These are phyloP conservation scores for Hymenochaete sp. DNA, from an alignment of 1,284 basidiomycete genomes.

Conservation along the genomic window DNA sequence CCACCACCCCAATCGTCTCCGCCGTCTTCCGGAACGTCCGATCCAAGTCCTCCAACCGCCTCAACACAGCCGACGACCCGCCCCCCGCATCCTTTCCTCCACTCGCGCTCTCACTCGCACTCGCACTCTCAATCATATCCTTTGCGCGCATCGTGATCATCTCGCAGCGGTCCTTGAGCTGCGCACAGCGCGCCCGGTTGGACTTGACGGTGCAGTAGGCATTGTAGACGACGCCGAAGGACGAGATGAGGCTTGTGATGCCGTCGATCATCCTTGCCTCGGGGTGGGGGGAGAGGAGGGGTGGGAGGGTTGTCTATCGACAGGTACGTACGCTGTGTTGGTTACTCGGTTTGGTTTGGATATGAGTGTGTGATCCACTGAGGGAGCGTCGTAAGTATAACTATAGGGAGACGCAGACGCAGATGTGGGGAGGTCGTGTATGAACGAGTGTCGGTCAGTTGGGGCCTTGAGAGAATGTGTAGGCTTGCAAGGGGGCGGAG, in stretches of 20 bases:
- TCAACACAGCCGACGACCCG: background rate
- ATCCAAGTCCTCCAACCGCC: background rate
- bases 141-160: conserved; percentile 21
- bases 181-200: conserved; percentile 21
- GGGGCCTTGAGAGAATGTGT: no score
- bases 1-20: conserved; percentile 19
- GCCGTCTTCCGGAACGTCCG: conserved; percentile 21
- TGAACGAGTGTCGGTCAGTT: no score
- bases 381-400: no score
- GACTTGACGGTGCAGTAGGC: conserved; percentile 22
- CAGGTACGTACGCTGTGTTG: no score
- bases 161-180: conserved; percentile 21
- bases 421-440: no score
- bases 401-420: no score
- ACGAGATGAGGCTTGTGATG: conserved; percentile 18
- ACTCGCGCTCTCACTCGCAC: conserved; percentile 7
- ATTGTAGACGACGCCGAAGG: conserved; percentile 21
- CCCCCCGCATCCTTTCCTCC: conserved; percentile 20
- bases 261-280: no score
- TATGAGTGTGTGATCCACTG: no score
- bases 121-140: conserved; percentile 10
- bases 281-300: no score
- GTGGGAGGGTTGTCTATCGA: no score
- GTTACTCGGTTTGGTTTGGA: no score
- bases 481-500: no score